A percentile compares a stretch with the other conserved stretches of the same genome.
phyloP scores from a whole-genome alignment of 345 rosid species.

The Sonneratia caseolaris region DNA sequence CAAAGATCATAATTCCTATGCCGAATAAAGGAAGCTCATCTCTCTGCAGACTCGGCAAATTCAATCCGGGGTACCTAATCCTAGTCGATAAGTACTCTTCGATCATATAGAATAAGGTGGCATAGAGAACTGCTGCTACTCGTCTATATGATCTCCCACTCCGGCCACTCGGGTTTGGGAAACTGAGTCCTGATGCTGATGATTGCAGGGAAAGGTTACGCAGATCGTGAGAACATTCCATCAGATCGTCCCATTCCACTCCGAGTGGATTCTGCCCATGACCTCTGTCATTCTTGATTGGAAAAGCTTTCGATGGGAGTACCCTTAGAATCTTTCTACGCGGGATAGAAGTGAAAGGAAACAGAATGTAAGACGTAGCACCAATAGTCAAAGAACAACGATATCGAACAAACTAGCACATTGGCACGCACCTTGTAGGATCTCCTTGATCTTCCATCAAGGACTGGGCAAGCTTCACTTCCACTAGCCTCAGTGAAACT shows the following conservation, averaged over 20 bases:
- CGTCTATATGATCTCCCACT: not conserved
- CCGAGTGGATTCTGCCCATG: not conserved
- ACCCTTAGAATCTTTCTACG: not conserved
- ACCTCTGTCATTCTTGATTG: not conserved
- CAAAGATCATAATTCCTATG: not conserved
- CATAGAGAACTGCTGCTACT: not conserved
- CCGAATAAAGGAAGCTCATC: not conserved
- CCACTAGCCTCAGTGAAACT: not conserved
- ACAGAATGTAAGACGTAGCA: not conserved
- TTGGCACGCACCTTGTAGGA: not conserved
- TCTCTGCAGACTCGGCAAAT: not conserved
- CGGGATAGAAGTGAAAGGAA: not conserved
- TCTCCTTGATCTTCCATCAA: not conserved
- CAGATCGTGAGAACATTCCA: not conserved
- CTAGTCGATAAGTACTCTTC: too few species aligned
- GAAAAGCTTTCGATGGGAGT: not conserved
- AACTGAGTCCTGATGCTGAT: not conserved
- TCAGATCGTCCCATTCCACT: not conserved
- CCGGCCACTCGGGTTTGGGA: not conserved
- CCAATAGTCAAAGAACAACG: not conserved
- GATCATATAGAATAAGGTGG: not conserved
- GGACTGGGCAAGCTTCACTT: not conserved
- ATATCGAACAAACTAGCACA: not conserved
- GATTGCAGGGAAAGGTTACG: not conserved
- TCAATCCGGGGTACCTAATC: not conserved